Percentiles rank a stretch among this genome's conserved stretches.
phyloP scores from a whole-genome alignment of 305 asterid species.

The Withania somnifera region DNA sequence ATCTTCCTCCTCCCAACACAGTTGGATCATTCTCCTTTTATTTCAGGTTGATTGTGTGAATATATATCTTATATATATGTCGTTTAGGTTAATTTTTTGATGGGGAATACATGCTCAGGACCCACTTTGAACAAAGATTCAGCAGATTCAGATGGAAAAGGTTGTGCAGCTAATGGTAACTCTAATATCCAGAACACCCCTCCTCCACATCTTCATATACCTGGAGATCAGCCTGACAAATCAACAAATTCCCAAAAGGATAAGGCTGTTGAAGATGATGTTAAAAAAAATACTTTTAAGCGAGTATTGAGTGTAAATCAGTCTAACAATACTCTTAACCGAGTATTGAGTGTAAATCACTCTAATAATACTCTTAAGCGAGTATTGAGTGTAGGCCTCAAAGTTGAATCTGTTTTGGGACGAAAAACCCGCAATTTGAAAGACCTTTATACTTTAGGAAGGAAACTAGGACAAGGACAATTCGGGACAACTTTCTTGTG shows the following conservation, averaged over 20 bases:
- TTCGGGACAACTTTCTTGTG: slow-evolving; percentile 48
- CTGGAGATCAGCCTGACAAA: slow-evolving; percentile 38
- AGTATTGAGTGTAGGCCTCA: slow-evolving; percentile 34
- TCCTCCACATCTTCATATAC: slow-evolving; percentile 45
- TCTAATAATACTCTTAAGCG: slow-evolving; percentile 31
- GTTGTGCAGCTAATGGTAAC: background rate
- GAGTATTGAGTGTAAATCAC: slow-evolving; percentile 29
- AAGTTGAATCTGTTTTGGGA: slow-evolving; percentile 33
- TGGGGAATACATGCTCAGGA: slow-evolving; percentile 61
- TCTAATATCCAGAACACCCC: slow-evolving; percentile 13
- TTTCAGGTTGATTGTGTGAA: too few relatives aligned
- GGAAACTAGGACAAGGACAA: slow-evolving; percentile 49
- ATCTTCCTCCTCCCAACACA: slow-evolving; percentile 5
- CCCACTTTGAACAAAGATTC: slow-evolving; percentile 40
- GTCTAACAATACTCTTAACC: slow-evolving; percentile 26
- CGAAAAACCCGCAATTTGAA: slow-evolving; percentile 34
- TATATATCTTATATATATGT: too few relatives aligned
- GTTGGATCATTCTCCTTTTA: background rate
- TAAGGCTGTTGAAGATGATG: background rate
- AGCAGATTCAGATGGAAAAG: slow-evolving; percentile 16
- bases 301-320: slow-evolving; percentile 28
- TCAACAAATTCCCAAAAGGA: slow-evolving; percentile 16
- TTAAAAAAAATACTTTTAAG: slow-evolving; percentile 27
- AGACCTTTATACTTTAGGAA: slow-evolving; percentile 36
- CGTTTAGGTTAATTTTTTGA: slow-evolving; percentile 15